These are phyloP conservation scores for Albatrellus ellisii DNA, from an alignment of 768 basidiomycete genomes.

Conservation along the genomic window DNA sequence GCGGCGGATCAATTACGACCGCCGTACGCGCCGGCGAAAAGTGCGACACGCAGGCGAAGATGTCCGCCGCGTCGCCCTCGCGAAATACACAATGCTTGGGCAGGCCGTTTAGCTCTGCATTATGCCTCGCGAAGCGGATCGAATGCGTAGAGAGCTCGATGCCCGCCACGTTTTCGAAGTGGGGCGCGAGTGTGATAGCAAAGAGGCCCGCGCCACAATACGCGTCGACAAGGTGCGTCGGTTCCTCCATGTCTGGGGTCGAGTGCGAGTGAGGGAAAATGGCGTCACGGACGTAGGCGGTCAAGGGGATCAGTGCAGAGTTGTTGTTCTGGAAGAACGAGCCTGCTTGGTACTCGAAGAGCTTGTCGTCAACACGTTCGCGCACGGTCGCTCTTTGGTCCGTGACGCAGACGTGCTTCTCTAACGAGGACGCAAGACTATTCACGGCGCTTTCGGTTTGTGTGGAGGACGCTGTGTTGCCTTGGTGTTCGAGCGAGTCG, in stretches of 20 bases:
- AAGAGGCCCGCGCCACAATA: conserved; percentile 90
- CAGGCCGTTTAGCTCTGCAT: conserved; percentile 52
- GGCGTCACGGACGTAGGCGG: conserved; percentile 68
- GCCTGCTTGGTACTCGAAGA: conserved; percentile 78
- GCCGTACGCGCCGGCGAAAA: conserved; percentile 60
- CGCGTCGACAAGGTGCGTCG: conserved; percentile 88
- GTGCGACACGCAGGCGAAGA: conserved; percentile 53
- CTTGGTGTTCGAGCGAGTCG: conserved; percentile 47
- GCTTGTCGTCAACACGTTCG: conserved; percentile 66
- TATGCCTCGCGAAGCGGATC: conserved; percentile 53
- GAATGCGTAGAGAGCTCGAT: conserved; percentile 74
- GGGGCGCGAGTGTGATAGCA: conserved; percentile 65
- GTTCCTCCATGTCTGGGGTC: conserved; percentile 14
- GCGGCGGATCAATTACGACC: conserved; percentile 79
- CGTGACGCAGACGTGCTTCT: conserved; percentile 68
- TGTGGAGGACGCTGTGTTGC: conserved; percentile 15
- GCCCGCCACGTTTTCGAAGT: conserved; percentile 69
- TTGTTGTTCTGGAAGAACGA: conserved; percentile 99
- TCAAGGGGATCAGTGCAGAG: conserved; percentile 72
- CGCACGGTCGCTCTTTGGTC: conserved; percentile 71
- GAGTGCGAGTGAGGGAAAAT: conserved; percentile 31
- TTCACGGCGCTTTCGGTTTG: conserved; percentile 19
- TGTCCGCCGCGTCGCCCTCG: conserved; percentile 75
- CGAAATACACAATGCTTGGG: conserved; percentile 50
- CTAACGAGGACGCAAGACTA: conserved; percentile 25